Conservation (phyloP, 208 protist species). For the Acanthamoeba lenticulata region DNA sequence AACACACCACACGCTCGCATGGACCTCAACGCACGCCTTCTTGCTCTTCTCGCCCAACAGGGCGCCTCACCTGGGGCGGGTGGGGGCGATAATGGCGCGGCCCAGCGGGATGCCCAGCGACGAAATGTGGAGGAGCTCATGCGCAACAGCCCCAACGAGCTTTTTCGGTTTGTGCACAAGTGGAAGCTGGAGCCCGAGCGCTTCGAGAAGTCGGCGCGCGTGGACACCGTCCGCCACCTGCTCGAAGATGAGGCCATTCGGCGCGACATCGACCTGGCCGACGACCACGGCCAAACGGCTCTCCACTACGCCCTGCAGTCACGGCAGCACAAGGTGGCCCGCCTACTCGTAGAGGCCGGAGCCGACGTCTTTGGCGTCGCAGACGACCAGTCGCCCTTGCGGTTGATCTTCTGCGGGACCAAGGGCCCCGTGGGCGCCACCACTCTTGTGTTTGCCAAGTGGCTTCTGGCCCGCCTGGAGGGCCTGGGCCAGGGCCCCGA, state of each 20-base stretch:
- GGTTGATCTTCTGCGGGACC: background rate
- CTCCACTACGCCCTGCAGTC: background rate
- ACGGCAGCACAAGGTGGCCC: background rate
- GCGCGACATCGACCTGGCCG: background rate
- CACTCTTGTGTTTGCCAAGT: background rate
- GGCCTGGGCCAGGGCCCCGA: background rate
- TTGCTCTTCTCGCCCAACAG: no score
- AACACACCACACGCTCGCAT: no score
- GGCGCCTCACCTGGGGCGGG: no score
- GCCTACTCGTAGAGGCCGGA: background rate
- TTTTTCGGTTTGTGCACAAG: background rate
- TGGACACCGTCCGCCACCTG: background rate
- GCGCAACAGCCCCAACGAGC: conserved; percentile 11
- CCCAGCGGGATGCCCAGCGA: no score
- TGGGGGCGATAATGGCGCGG: no score
- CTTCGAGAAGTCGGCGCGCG: background rate
- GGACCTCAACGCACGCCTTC: no score
- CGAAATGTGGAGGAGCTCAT: no score
- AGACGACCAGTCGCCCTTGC: background rate
- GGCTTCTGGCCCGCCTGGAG: background rate
- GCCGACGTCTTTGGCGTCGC: background rate
- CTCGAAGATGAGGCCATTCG: background rate
- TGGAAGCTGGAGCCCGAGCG: background rate
- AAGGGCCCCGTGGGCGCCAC: background rate
- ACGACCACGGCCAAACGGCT: background rate